Percentiles rank a stretch among this genome's conserved stretches.
phyloP scores from a whole-genome alignment of 441 rosid species.

The Croton setiger region DNA sequence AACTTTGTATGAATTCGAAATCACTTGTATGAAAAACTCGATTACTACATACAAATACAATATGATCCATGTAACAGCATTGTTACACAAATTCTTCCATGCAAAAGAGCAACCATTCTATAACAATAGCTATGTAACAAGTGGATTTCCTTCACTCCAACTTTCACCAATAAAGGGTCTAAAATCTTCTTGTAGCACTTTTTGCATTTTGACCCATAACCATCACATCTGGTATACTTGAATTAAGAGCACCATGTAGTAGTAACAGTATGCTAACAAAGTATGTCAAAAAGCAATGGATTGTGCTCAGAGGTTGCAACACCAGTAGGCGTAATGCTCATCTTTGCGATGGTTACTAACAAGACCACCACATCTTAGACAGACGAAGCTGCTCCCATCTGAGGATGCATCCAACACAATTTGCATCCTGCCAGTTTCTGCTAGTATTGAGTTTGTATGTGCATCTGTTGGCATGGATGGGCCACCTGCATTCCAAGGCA shows the following conservation, averaged over 20 bases:
- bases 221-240: constrained; percentile 5
- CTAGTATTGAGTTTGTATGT: constrained; percentile 62
- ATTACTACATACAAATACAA: constrained; percentile 11
- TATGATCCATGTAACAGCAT: not conserved
- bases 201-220: not conserved
- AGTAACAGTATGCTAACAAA: constrained; percentile 9
- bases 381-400: constrained; percentile 93
- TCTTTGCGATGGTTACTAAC: constrained; percentile 84
- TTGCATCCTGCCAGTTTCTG: constrained; percentile 78
- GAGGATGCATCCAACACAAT: constrained; percentile 80
- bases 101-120: constrained; percentile 1
- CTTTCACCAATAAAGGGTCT: not conserved
- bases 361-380: constrained; percentile 87
- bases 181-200: not conserved
- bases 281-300: constrained; percentile 4
- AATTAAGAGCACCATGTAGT: constrained; percentile 6
- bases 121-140: not conserved
- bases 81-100: not conserved
- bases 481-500: constrained; percentile 16
- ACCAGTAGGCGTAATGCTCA: constrained; percentile 90
- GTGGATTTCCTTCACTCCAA: not conserved
- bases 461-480: constrained; percentile 33
- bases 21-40: not conserved
- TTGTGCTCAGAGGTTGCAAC: constrained; percentile 44
- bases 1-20: no score